phyloP scores from a whole-genome alignment of 805 yeast genomes.

The Candida sphagnicola region DNA sequence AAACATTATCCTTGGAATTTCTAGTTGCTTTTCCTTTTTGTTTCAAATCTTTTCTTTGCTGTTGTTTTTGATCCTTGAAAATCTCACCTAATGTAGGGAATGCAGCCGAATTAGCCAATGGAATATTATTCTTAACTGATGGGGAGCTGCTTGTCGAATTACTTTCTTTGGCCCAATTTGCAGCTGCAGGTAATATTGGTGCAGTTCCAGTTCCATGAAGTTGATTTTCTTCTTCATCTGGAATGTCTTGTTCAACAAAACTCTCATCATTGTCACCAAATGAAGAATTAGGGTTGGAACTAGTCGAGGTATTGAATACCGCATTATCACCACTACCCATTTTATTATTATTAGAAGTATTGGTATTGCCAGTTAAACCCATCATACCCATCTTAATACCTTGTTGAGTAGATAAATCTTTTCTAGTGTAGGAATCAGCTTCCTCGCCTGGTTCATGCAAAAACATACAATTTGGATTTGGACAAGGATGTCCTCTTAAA shows the following conservation, averaged over 20 bases:
- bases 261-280: slow-evolving; percentile 13
- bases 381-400: slow-evolving; percentile 55
- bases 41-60: slow-evolving; percentile 18
- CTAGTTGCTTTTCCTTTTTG: slow-evolving; percentile 20
- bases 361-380: slow-evolving; percentile 24
- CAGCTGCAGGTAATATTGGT: slow-evolving; percentile 65
- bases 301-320: slow-evolving; percentile 4
- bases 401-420: slow-evolving; percentile 75
- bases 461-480: slow-evolving; percentile 98
- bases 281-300: slow-evolving; percentile 11
- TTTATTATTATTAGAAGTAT: slow-evolving; percentile 14
- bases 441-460: slow-evolving; percentile 99
- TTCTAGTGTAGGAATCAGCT: slow-evolving; percentile 93
- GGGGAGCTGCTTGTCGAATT: slow-evolving; percentile 32
- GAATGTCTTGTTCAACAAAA: slow-evolving; percentile 8
- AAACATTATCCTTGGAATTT: slow-evolving; percentile 27
- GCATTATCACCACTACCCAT: slow-evolving; percentile 6
- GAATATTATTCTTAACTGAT: slow-evolving; percentile 27
- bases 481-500: slow-evolving; percentile 91
- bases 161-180: slow-evolving; percentile 52
- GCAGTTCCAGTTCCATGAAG: slow-evolving; percentile 16
- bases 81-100: slow-evolving; percentile 58
- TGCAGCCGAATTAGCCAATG: slow-evolving; percentile 46
- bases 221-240: slow-evolving; percentile 7
- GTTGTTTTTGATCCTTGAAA: slow-evolving; percentile 34